Conservation (phyloP, 495 filamentous ascomycete genomes). For the Terfezia boudieri region DNA sequence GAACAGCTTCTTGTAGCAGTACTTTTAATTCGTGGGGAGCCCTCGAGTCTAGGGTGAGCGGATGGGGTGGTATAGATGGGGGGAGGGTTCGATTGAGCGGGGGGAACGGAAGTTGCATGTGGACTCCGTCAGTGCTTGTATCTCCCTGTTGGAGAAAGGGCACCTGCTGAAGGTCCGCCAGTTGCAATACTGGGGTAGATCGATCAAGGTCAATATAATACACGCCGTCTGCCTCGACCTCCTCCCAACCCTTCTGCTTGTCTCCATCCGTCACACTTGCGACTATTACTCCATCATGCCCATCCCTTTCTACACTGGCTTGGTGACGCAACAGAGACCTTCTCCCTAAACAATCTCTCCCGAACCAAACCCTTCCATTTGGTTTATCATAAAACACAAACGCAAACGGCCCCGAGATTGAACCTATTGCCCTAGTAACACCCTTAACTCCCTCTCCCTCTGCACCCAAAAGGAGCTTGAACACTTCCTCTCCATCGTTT, state of each 20-base stretch:
- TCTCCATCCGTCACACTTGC: constrained; percentile 50
- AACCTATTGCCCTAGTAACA: constrained; percentile 32
- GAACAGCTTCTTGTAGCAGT: constrained; percentile 40
- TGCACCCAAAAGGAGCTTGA: constrained; percentile 36
- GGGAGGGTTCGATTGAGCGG: not conserved
- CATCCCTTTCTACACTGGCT: constrained; percentile 17
- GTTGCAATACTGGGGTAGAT: constrained; percentile 4
- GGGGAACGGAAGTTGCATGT: constrained; percentile 22
- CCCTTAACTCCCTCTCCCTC: constrained; percentile 15
- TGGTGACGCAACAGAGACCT: constrained; percentile 45
- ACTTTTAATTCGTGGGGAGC: constrained; percentile 31
- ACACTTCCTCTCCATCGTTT: constrained; percentile 60
- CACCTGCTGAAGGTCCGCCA: constrained; percentile 1
- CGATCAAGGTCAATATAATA: constrained; percentile 35
- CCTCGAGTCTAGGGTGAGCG: constrained; percentile 25
- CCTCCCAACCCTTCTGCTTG: constrained; percentile 34
- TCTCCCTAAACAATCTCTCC: constrained; percentile 65
- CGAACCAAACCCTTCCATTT: constrained; percentile 43
- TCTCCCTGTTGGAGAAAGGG: constrained; percentile 19
- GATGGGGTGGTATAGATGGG: not conserved
- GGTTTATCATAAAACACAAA: constrained; percentile 66
- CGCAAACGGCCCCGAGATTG: constrained; percentile 66
- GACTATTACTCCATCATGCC: constrained; percentile 29
- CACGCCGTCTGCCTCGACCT: constrained; percentile 65
- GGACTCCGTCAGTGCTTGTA: constrained; percentile 15